A percentile compares a stretch with the other conserved stretches of the same genome.
These are phyloP conservation scores for Poteriospumella lacustris DNA, from an alignment of 108 stramenopile species.

Conservation along the genomic window DNA sequence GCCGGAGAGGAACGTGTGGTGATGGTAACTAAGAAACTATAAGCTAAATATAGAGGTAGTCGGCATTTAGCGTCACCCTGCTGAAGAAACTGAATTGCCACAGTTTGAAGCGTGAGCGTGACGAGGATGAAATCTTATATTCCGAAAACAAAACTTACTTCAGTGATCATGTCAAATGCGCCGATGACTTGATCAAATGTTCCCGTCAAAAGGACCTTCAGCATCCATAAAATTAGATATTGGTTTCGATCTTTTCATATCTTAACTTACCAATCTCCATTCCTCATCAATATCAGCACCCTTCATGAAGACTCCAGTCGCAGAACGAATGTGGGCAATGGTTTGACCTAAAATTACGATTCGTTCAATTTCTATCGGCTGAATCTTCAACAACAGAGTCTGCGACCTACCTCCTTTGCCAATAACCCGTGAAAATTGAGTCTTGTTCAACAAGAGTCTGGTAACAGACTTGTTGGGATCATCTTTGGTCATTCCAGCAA, in stretches of 20 bases:
- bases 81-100: too few species aligned
- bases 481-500: too few species aligned
- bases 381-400: too few species aligned
- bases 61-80: too few species aligned
- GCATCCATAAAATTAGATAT: neutral
- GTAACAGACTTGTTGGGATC: neutral
- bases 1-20: too few species aligned
- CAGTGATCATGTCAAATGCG: neutral
- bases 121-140: too few species aligned
- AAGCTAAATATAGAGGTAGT: too few species aligned
- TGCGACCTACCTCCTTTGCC: slow-evolving; percentile 3
- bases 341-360: neutral
- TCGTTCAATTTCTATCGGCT: too few species aligned
- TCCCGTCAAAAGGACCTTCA: neutral
- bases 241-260: neutral
- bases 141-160: too few species aligned
- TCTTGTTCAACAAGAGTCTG: neutral
- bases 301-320: neutral
- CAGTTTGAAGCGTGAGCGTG: too few species aligned
- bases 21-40: too few species aligned
- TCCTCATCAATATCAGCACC: slow-evolving; percentile 1
- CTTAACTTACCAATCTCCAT: neutral
- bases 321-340: neutral
- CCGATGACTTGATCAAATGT: neutral
- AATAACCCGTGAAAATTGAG: neutral